These are phyloP conservation scores for Trichosporon inkin DNA, from an alignment of 1,284 basidiomycete genomes.

Conservation along the genomic window DNA sequence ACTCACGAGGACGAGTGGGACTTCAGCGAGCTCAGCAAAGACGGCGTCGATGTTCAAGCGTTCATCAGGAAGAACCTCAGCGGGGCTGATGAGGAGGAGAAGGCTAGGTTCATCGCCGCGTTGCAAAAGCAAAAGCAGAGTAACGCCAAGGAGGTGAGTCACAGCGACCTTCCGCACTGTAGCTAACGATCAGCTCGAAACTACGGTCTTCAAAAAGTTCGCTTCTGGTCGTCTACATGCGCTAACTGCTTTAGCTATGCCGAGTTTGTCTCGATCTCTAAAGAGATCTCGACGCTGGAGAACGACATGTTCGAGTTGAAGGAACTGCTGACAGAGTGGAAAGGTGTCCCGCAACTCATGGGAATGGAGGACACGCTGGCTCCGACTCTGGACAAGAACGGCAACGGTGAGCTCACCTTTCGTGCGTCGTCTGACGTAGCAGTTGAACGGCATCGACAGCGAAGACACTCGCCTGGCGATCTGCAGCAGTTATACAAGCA, in stretches of 20 bases:
- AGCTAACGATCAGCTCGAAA: slow-evolving; percentile 23
- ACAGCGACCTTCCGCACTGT: slow-evolving; percentile 47
- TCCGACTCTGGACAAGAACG: slow-evolving; percentile 44
- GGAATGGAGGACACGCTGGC: slow-evolving; percentile 67
- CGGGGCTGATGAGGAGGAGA: slow-evolving; percentile 49
- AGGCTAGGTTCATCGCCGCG: slow-evolving; percentile 45
- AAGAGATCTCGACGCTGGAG: slow-evolving; percentile 92
- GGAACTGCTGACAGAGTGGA: slow-evolving; percentile 89
- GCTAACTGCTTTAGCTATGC: slow-evolving; percentile 63
- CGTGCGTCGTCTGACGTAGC: slow-evolving; percentile 12
- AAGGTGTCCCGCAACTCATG: slow-evolving; percentile 84
- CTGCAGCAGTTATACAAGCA: slow-evolving; percentile 88
- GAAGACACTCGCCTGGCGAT: slow-evolving; percentile 86
- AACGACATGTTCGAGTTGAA: slow-evolving; percentile 98
- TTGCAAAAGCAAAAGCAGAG: slow-evolving; percentile 39
- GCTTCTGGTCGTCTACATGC: slow-evolving; percentile 25
- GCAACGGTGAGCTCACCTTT: slow-evolving; percentile 30
- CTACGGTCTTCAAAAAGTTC: slow-evolving; percentile 85
- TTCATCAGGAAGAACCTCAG: slow-evolving; percentile 52
- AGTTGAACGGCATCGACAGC: slow-evolving; percentile 61
- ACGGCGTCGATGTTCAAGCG: slow-evolving; percentile 72
- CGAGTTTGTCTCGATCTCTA: slow-evolving; percentile 93
- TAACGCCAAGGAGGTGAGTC: slow-evolving; percentile 40
- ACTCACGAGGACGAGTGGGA: slow-evolving; percentile 52
- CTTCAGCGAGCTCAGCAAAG: slow-evolving; percentile 64